Base-by-base conservation (phyloP, 2,329 filamentous ascomycete genomes). In the Verticillium klebahnii region DNA sequence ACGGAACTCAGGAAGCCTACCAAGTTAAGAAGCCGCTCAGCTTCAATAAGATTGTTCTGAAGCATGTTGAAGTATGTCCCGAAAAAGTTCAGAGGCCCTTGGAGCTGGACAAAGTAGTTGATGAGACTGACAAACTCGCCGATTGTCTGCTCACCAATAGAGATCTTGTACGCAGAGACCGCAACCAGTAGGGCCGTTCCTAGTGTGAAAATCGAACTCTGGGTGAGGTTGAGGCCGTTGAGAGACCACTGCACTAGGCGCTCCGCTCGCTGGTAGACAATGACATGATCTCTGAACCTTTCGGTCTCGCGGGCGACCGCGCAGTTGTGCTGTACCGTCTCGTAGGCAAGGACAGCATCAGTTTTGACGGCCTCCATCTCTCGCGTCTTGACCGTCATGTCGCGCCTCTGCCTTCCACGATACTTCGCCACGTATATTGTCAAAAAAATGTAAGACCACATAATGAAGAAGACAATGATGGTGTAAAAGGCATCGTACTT, bases 301-400 rank as follows among this genome's bases (percentile, higher is more conserved):
- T 81, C 77, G 52, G 85, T 85, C 68, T 88, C 85, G 63, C 84
- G 82, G 1, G 74, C 74, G 64, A 87, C 82, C 19, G 85, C 85
- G 65, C 86, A 86, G 73, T 87, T 88, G 69, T 88, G 86, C 66
- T 88, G 86, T 55, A 88, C 85, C 1, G 85, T 88, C 64, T 82
- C 80, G 62, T 80, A 82, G 0, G 79, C 78, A 67, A 81, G 72
- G 52, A 82, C 77, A 2, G 80, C 75, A 66, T 82, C 80, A 1
- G 76, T 81, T 74, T 79, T 80, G 62, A 76, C 73, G 7, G 79
- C 79, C 55, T 82, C 79, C 78, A 81, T 80, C 63, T 82, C 79
- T 4, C 80, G 75, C 3, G 72, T 72, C 63, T 78, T 76, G 7
- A 67, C 72, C 0, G 75, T 73, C 78, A 81, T 81, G 25, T 80